Conservation (phyloP, 2,329 filamentous ascomycete species). For the Pseudocercospora eumusae region DNA sequence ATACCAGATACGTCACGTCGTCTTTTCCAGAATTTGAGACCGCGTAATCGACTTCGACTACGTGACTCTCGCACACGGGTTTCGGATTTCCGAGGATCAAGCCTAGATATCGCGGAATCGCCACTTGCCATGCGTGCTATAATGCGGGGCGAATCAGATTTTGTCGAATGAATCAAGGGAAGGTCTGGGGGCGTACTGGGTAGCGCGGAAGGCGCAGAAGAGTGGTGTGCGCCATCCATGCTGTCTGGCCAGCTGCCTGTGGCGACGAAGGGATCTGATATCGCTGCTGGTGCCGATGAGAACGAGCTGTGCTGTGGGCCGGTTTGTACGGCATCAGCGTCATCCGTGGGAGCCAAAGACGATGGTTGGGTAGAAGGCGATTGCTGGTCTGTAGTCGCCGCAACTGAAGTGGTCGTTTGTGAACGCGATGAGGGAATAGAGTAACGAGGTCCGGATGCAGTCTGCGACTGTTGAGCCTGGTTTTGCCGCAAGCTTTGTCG, state of each 20-base stretch:
- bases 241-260: constrained; percentile 30
- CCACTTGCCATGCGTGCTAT: constrained; percentile 33
- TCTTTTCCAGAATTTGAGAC: constrained; percentile 43
- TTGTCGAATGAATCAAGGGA: constrained; percentile 17
- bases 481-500: constrained; percentile 27
- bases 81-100: constrained; percentile 24
- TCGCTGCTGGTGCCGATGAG: constrained; percentile 17
- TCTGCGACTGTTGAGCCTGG: constrained; percentile 15
- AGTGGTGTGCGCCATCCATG: constrained; percentile 28
- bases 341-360: constrained; percentile 37
- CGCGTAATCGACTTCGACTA: constrained; percentile 40
- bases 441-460: constrained; percentile 22
- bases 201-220: constrained; percentile 29
- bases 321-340: constrained; percentile 25
- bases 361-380: constrained; percentile 40
- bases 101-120: constrained; percentile 24
- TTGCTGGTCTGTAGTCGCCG: constrained; percentile 34
- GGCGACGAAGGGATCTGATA: constrained; percentile 28
- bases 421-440: constrained; percentile 38
- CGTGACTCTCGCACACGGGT: constrained; percentile 35
- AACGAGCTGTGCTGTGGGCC: constrained; percentile 14
- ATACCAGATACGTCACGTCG: constrained; percentile 30
- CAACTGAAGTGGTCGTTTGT: constrained; percentile 39
- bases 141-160: constrained; percentile 30
- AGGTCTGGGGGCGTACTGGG: constrained; percentile 28